phyloP scores from a whole-genome alignment of 805 yeast species.

The Barnettozyma sucrosica region DNA sequence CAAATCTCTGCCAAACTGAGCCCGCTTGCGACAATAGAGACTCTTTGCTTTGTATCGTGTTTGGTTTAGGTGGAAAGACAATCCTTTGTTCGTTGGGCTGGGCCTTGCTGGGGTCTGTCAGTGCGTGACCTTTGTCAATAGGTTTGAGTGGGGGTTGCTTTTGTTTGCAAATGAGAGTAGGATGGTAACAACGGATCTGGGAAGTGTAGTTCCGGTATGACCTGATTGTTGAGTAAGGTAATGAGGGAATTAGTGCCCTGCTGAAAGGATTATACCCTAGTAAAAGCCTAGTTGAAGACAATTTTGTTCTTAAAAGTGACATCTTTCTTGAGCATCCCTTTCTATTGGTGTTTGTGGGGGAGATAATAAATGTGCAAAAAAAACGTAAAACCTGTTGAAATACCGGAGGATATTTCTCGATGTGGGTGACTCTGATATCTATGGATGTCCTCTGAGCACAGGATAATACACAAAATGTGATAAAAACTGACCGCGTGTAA shows the following conservation, averaged over 20 bases:
- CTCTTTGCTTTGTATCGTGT: slow-evolving; percentile 16
- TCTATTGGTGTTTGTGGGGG: background rate
- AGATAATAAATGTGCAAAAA: background rate
- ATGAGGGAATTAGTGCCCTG: background rate
- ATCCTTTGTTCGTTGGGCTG: background rate
- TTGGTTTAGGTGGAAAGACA: slow-evolving; percentile 4
- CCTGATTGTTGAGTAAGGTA: background rate
- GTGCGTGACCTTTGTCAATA: background rate
- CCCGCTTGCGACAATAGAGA: slow-evolving; percentile 16
- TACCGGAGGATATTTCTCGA: background rate
- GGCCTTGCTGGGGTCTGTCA: background rate
- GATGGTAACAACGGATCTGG: background rate
- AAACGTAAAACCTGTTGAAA: background rate
- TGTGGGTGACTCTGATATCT: background rate
- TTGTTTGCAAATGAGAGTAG: background rate
- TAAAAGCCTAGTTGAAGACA: background rate
- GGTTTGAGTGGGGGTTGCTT: background rate
- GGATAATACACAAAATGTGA: background rate
- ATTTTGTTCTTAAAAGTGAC: background rate
- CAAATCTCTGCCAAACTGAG: slow-evolving; percentile 35
- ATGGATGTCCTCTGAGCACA: background rate
- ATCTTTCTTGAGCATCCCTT: background rate
- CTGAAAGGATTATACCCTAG: background rate
- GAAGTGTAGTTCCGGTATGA: background rate
- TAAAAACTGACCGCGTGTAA: too few species aligned